A percentile compares a stretch with the other conserved stretches of the same genome.
These are phyloP conservation scores for Erucastrum elatum DNA, from an alignment of 345 rosid species.

Conservation along the genomic window DNA sequence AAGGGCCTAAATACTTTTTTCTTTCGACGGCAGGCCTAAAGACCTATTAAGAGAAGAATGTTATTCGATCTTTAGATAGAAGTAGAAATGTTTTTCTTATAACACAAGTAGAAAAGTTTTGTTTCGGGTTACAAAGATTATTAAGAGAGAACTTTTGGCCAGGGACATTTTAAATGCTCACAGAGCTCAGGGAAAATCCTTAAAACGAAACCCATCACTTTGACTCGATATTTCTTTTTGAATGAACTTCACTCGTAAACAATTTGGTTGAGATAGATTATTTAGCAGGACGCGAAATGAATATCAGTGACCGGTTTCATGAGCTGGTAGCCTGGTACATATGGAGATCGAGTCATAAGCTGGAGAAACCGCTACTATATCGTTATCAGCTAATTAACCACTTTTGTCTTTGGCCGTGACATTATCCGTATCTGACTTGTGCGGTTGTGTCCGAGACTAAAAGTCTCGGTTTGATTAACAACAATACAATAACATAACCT, in stretches of 20 bases:
- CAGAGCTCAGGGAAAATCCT: neutral
- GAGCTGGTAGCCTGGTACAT: conserved; percentile 64
- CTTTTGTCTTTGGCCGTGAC: conserved; percentile 86
- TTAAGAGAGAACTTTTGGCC: neutral
- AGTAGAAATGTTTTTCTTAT: no score
- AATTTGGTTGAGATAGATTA: neutral
- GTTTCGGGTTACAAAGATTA: neutral
- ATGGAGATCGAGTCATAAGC: conserved; percentile 95
- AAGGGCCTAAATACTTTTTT: neutral
- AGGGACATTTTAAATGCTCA: conserved; percentile 11
- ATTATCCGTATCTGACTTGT: conserved; percentile 58
- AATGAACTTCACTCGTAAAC: neutral
- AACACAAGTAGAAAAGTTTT: neutral
- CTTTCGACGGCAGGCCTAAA: neutral
- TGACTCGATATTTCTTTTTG: neutral
- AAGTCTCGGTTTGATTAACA: neutral
- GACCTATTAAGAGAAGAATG: neutral
- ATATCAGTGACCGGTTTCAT: conserved; percentile 70
- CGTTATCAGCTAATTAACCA: conserved; percentile 84
- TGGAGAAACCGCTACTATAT: conserved; percentile 94
- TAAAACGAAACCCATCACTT: neutral
- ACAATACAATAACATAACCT: neutral
- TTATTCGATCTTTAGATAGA: neutral
- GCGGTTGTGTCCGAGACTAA: neutral
- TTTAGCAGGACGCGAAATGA: conserved; percentile 71